phyloP scores from a whole-genome alignment of 768 basidiomycete species.

The Pisolithus microcarpus region DNA sequence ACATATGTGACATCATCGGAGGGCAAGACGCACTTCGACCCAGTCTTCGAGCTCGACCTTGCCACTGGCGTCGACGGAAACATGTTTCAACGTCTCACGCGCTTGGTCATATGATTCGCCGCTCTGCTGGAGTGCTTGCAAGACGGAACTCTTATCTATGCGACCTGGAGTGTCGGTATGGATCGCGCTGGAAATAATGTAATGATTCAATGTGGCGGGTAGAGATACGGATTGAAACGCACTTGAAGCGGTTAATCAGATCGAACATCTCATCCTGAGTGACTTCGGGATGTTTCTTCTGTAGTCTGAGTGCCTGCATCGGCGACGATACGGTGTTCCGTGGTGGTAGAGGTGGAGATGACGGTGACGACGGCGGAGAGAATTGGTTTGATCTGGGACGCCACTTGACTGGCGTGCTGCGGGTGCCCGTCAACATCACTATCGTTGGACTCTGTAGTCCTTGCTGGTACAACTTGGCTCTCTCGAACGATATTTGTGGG shows the following conservation, averaged over 20 bases:
- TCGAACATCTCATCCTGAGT: slow-evolving; percentile 91
- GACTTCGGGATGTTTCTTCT: slow-evolving; percentile 90
- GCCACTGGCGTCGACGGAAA: slow-evolving; percentile 90
- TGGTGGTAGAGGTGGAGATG: background rate
- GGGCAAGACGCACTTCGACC: slow-evolving; percentile 73
- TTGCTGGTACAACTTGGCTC: background rate
- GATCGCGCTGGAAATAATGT: slow-evolving; percentile 45
- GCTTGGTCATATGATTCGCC: slow-evolving; percentile 91
- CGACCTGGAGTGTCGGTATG: slow-evolving; percentile 76
- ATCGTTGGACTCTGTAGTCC: background rate
- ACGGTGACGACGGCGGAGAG: background rate
- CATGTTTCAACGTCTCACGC: slow-evolving; percentile 85
- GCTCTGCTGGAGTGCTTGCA: slow-evolving; percentile 68
- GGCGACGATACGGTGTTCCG: slow-evolving; percentile 15
- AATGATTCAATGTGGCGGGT: background rate
- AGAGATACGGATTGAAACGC: slow-evolving; percentile 26
- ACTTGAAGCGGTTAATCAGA: slow-evolving; percentile 96
- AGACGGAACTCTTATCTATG: slow-evolving; percentile 72
- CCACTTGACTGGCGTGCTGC: slow-evolving; percentile 7
- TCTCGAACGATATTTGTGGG: background rate
- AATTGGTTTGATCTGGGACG: slow-evolving; percentile 3
- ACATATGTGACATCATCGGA: slow-evolving; percentile 16
- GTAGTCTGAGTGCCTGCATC: slow-evolving; percentile 82
- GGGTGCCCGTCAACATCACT: slow-evolving; percentile 6
- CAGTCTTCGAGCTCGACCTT: slow-evolving; percentile 97